These are phyloP conservation scores for Golubevia sp. DNA, from an alignment of 1,284 basidiomycete species.

Conservation along the genomic window DNA sequence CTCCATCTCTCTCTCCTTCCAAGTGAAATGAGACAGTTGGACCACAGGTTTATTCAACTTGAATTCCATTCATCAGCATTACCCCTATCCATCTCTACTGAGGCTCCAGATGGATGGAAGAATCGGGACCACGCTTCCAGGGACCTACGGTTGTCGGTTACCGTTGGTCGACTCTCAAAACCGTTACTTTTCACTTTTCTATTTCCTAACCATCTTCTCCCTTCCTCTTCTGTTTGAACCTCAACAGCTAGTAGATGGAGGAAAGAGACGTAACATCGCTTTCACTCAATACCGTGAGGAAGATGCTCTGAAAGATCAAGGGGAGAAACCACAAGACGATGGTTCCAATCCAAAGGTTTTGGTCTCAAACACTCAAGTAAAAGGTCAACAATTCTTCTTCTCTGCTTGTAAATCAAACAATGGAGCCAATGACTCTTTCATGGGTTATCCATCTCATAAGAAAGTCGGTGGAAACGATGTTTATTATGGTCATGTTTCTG, in stretches of 20 bases:
- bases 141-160: no score
- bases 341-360: not conserved
- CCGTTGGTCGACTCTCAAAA: no score
- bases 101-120: no score
- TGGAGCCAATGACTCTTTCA: not conserved
- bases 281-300: not conserved
- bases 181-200: no score
- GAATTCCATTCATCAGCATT: no score
- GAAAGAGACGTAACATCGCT: not conserved
- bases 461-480: not conserved
- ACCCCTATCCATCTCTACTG: no score
- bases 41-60: no score
- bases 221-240: not conserved
- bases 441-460: not conserved
- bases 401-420: not conserved
- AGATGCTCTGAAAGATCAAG: not conserved
- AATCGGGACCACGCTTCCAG: no score
- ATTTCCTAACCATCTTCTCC: not conserved
- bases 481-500: not conserved
- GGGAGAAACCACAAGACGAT: not conserved
- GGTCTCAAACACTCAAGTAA: not conserved
- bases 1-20: no score
- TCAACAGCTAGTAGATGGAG: not conserved
- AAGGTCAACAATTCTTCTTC: not conserved
- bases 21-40: no score